Evolutionary conservation across 2,329 filamentous ascomycete species (phyloP).

Genomic region (Phialocephala sp.): DNA sequence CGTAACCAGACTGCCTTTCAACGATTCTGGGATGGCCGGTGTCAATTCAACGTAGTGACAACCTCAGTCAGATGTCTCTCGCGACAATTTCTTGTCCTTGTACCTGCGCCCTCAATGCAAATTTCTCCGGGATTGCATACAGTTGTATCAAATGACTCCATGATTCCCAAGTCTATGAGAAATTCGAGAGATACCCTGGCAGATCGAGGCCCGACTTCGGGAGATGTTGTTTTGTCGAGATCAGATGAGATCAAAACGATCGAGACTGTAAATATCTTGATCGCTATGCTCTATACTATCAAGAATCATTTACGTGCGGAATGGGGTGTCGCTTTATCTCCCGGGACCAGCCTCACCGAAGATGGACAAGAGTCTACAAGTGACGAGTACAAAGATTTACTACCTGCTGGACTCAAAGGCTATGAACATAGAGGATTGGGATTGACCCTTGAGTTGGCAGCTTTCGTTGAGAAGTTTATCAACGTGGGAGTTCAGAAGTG

Average conservation of each 20-base stretch:
- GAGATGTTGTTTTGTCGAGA: slow-evolving; percentile 28
- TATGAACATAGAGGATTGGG: slow-evolving; percentile 64
- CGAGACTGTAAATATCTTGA: slow-evolving; percentile 60
- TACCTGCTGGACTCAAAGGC: slow-evolving; percentile 56
- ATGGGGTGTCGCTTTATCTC: slow-evolving; percentile 55
- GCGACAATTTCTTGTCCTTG: slow-evolving; percentile 54
- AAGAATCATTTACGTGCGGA: slow-evolving; percentile 69
- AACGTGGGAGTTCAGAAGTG: slow-evolving; percentile 55
- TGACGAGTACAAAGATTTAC: slow-evolving; percentile 56
- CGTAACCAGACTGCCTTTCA: slow-evolving; percentile 59
- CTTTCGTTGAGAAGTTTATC: slow-evolving; percentile 65
- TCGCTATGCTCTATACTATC: slow-evolving; percentile 66
- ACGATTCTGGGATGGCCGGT: slow-evolving; percentile 54
- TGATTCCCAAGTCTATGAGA: slow-evolving; percentile 28
- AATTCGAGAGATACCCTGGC: slow-evolving; percentile 20
- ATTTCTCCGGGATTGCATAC: slow-evolving; percentile 26
- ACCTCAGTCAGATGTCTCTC: slow-evolving; percentile 66
- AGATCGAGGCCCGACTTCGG: slow-evolving; percentile 9
- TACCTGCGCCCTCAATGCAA: slow-evolving; percentile 41
- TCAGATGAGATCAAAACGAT: slow-evolving; percentile 55
- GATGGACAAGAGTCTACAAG: slow-evolving; percentile 43
- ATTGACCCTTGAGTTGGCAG: slow-evolving; percentile 63
- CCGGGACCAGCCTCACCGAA: slow-evolving; percentile 39
- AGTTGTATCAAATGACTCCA: slow-evolving; percentile 33
- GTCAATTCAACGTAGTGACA: slow-evolving; percentile 60